phyloP scores from a whole-genome alignment of 164 flowering plant species.

The Platanus orientalis region DNA sequence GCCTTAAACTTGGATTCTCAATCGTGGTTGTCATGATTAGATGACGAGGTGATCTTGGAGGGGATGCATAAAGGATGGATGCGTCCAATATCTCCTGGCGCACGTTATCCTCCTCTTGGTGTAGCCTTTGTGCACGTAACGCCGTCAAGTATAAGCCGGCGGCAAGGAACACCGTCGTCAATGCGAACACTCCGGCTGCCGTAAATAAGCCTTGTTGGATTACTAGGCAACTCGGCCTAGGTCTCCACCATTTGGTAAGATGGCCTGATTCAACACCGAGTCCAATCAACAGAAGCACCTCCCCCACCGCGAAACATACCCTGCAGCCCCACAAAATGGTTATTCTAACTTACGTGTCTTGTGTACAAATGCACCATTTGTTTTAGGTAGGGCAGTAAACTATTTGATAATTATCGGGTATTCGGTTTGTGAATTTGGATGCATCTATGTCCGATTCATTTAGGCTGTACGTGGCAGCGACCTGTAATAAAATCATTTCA shows the following conservation, averaged over 20 bases:
- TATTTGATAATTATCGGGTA: no score
- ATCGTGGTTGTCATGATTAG: conserved; percentile 13
- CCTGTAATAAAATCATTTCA: no score
- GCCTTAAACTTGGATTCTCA: conserved; percentile 23
- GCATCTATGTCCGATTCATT: no score
- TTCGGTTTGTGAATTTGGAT: no score
- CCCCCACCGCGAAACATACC: conserved; percentile 71
- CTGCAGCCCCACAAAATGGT: conserved; percentile 23
- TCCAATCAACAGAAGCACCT: conserved; percentile 67
- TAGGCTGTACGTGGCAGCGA: no score
- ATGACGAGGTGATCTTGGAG: conserved; percentile 45
- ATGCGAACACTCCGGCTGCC: conserved; percentile 67
- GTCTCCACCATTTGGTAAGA: conserved; percentile 48
- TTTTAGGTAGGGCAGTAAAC: no score
- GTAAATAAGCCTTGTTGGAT: conserved; percentile 58
- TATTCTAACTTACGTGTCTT: no score
- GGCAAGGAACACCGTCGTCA: conserved; percentile 61
- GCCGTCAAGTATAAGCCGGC: conserved; percentile 67
- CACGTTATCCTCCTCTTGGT: conserved; percentile 37
- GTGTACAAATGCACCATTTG: no score
- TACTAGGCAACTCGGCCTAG: conserved; percentile 52
- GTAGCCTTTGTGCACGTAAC: conserved; percentile 40
- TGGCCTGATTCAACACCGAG: conserved; percentile 87
- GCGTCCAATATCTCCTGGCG: conserved; percentile 47
- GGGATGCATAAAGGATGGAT: conserved; percentile 54